phyloP scores from a whole-genome alignment of 164 flowering plant species.

The Chimonanthus salicifolius region DNA sequence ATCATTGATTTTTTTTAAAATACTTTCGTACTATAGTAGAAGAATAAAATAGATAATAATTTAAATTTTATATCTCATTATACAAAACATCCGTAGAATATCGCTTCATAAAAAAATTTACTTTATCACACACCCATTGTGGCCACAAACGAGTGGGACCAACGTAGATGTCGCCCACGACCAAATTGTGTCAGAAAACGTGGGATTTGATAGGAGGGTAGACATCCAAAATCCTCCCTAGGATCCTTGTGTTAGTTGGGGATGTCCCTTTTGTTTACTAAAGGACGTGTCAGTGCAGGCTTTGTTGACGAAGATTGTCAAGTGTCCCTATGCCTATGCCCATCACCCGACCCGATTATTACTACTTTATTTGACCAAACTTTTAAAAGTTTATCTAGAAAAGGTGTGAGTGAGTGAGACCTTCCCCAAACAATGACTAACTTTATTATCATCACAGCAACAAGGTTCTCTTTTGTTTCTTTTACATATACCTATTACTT shows the following conservation, averaged over 20 bases:
- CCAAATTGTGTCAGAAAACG: neutral
- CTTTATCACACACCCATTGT: neutral
- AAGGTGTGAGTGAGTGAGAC: neutral
- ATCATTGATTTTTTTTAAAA: no score
- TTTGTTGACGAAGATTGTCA: slow-evolving; percentile 4
- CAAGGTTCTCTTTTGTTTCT: neutral
- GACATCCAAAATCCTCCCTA: neutral
- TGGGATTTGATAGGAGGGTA: neutral
- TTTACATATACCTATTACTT: neutral
- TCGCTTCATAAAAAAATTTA: neutral
- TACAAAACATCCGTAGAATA: neutral
- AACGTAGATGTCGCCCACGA: slow-evolving; percentile 8
- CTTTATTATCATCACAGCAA: slow-evolving; percentile 4
- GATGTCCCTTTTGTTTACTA: slow-evolving; percentile 2
- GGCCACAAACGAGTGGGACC: neutral
- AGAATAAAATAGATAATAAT: no score
- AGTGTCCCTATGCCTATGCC: neutral
- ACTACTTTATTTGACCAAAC: neutral
- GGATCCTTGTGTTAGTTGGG: slow-evolving; percentile 12
- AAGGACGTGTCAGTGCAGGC: neutral
- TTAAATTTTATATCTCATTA: neutral
- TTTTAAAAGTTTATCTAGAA: neutral
- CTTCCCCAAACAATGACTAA: slow-evolving; percentile 3
- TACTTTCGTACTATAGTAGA: neutral
- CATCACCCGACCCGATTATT: neutral